Evolutionary conservation across 495 filamentous ascomycete genomes (phyloP), one percentile per base, ranked within the genome.

Genomic region (Annulohypoxylon maeteangense): DNA sequence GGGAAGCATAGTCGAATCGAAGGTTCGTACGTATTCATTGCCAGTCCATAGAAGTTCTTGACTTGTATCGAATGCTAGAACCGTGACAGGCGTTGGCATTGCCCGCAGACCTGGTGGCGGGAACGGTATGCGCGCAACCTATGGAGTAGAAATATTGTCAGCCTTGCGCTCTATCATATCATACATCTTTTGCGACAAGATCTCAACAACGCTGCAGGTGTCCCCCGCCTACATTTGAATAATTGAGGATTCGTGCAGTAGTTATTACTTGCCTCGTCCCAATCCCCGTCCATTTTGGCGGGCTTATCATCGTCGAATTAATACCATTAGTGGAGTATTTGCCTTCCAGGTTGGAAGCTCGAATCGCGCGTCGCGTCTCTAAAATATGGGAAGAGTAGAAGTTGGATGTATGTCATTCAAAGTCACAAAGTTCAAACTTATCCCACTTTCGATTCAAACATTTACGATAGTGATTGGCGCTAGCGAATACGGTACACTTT

Each of bases 41-140:
- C 95, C 95, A 8, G 88, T 86, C 95, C 96, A 99, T 67, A 98
- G 78, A 31, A 98, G 87, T 78, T 98, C 95, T 76, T 95, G 89
- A 45, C 87, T 84, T 64, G 90, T 90, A 76, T 99, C 95, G 76
- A 98, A 98, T 22, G 92, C 90, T 67, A 97, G 81, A 8, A 92
- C 87, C 4, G 90, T 88, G 59, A 89, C 87, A 47, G 88, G 85
- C n/a, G 90, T 88, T 3, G 90, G 84, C 69, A 89, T 75, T 31
- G 83, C 85, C 78, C 90, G 87, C 67, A 84, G 77, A 58, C 84
- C 87, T 53, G 90, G 88, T 65, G 90, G 87, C 61, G 91, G 91
- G 77, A 92, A 85, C 68, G 86, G 84, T 78, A 92, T 85, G 76
- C 90, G 87, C 80, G 87, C 87, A 78, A 94, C 83, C 88, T 95